These are phyloP conservation scores for Aureobasidium pullulans DNA, from an alignment of 2,329 filamentous ascomycete species.

Conservation along the genomic window DNA sequence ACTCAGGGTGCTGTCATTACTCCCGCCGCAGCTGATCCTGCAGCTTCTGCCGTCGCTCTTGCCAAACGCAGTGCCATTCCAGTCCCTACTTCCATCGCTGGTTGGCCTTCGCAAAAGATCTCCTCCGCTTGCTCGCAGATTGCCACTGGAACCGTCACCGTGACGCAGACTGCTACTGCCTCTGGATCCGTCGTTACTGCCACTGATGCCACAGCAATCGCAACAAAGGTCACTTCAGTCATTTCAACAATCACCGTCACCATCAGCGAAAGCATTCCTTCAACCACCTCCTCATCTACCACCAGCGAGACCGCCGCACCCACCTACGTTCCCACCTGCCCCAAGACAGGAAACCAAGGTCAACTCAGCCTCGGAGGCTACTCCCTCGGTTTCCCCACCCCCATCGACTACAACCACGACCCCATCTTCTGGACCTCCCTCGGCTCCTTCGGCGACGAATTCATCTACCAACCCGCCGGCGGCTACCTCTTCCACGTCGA, in stretches of 20 bases:
- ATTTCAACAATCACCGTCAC: background rate
- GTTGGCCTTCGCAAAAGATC: constrained; percentile 13
- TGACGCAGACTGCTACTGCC: background rate
- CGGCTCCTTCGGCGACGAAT: constrained; percentile 1
- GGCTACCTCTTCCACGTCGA: constrained; percentile 1
- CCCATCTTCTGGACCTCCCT: background rate
- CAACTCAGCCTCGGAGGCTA: constrained; percentile 6
- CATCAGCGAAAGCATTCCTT: background rate
- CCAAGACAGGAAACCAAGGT: background rate
- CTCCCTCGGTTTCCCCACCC: background rate
- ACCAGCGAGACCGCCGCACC: background rate
- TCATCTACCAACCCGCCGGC: background rate
- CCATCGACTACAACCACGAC: background rate
- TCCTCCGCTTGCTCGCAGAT: constrained; percentile 14
- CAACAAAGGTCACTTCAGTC: background rate
- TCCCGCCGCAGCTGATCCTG: background rate
- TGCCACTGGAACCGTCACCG: constrained; percentile 13
- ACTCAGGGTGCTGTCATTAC: constrained; percentile 1
- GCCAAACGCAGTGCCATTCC: background rate
- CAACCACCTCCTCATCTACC: background rate
- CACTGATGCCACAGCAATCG: background rate
- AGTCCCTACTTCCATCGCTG: constrained; percentile 8
- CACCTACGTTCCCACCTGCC: background rate
- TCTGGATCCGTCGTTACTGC: background rate
- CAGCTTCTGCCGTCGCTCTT: background rate